Evolutionary conservation across 2,329 filamentous ascomycete species (phyloP), one percentile per base, ranked within the genome.

Genomic region (Lasiodiplodia theobromae): DNA sequence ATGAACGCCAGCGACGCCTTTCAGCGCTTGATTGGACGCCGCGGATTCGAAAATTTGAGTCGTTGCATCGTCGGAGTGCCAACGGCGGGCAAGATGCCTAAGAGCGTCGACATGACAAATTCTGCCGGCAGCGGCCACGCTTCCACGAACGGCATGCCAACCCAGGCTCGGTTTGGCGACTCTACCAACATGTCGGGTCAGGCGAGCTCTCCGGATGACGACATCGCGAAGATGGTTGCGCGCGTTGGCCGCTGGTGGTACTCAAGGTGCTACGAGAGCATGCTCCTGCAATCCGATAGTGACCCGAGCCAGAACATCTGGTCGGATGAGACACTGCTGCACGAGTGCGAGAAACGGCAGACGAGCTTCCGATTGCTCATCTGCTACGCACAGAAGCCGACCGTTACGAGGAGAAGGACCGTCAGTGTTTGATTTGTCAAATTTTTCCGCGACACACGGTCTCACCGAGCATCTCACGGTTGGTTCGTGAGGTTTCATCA

Each of bases 241-340:
- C 91, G 90, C 71, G 95, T 98, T 12, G 95, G 94, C 2, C 87
- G 96, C 53, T 98, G 95, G 93, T 99, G 96, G 96, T 98, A 97
- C 80, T 92, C 89, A 11, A 89, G 92, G 65, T 97, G 95, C 83
- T 98, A 97, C 78, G 95, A 97, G 80, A 77, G 62, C 77, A 84
- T 62, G 66, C n/a, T 66, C 8, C 21, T 66, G 2, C 44, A 64
- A 21, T 47, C 60, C 7, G 31, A 64, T 5, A 28, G 28, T 12
- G 51, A 66, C 28, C 11, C 83, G 58, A 82, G 83, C 56, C 87
- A 80, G 69, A 91, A 91, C 77, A 92, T 98, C 72, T 98, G 94
- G 91, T 86, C 85, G 57, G 92, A 97, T 76, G 87, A 86, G 67
- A 86, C 86, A 11, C 81, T 98, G 34, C 83, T 98, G 57, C 84